Evolutionary conservation across 2,329 filamentous ascomycete species (phyloP), one percentile per base, ranked within the genome.

Genomic region (Westerdykella sp.): DNA sequence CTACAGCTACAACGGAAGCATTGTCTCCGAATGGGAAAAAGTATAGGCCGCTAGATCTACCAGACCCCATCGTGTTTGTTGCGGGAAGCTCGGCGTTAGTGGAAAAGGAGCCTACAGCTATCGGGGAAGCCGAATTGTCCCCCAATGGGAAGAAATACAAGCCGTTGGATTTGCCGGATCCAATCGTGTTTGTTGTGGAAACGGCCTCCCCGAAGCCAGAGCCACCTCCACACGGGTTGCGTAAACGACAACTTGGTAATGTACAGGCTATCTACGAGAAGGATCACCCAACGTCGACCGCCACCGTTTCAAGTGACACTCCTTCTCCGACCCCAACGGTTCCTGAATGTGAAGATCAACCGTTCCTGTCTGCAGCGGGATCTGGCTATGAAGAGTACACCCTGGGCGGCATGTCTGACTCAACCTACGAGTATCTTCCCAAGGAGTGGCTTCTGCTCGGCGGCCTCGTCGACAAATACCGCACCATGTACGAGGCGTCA

Each of bases 401-500:
- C 2, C 51, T 69, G 2, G 66, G 67, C 4, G 67, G 62, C 9
- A 67, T 68, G 63, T 68, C 66, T 0, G 66, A 68, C 42, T 68
- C 65, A 1, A 65, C 62, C 2, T 69, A 68, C 49, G 66, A 69
- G 43, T 69, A 75, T 46, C 62, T 76, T 0, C 67, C 71, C 2
- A 76, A 76, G 49, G 68, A 73, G 59, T 68, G 69, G 42, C 60
- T 71, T 21, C 62, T 76, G 1, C 66, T 75, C 1, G 71, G 73
- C 39, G 74, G 74, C 4, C 54, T 63, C 6, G 60, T 71, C 4
- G 65, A 69, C 1, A 67, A 72, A 36, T 78, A 77, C 49, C 60
- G 66, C 6, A 72, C 72, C 6, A 70, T 81, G 42, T 87, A 83
- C 55, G 78, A 85, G 51, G 69, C 60, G 37, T 66, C 66, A 6